Evolutionary conservation across 495 filamentous ascomycete genomes (phyloP).

Genomic region (Podospora fimiseda): DNA sequence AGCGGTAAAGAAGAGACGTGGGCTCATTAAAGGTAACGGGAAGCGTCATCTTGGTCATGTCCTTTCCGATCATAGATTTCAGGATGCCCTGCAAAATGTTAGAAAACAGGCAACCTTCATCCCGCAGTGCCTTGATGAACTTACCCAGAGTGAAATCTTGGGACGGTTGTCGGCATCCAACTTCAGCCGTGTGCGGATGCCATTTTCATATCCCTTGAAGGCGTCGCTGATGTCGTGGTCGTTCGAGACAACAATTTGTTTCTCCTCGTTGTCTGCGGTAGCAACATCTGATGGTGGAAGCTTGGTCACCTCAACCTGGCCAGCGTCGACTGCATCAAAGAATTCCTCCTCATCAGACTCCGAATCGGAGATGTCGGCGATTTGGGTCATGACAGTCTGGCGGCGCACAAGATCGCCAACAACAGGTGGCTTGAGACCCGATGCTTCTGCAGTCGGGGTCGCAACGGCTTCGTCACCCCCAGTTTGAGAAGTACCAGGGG

Average conservation of each 20-base stretch:
- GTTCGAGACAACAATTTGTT: conserved; percentile 37
- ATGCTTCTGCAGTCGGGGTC: conserved; percentile 22
- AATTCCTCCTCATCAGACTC: conserved; percentile 89
- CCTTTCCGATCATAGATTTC: conserved; percentile 99
- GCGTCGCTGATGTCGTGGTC: conserved; percentile 62
- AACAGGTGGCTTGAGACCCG: conserved; percentile 40
- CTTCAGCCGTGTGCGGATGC: conserved; percentile 67
- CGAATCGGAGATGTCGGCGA: conserved; percentile 64
- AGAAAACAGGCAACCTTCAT: conserved; percentile 12
- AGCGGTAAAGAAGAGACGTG: conserved; percentile 91
- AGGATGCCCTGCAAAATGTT: conserved; percentile 65
- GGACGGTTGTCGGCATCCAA: conserved; percentile 90
- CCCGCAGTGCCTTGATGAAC: conserved; percentile 20
- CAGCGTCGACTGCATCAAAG: conserved; percentile 93
- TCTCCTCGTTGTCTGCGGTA: conserved; percentile 34
- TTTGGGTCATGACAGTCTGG: conserved; percentile 53
- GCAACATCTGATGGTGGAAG: conserved; percentile 43
- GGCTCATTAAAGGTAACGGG: conserved; percentile 99
- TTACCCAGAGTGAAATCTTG: conserved; percentile 92
- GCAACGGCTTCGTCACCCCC: conserved; percentile 7
- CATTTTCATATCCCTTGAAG: conserved; percentile 87
- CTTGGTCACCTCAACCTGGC: conserved; percentile 71
- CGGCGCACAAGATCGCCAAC: conserved; percentile 37
- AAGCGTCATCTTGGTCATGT: conserved; percentile 99
- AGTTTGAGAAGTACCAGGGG: too few relatives aligned